These are phyloP conservation scores for Diaporthe citriasiana DNA, from an alignment of 2,329 filamentous ascomycete genomes.

Conservation along the genomic window DNA sequence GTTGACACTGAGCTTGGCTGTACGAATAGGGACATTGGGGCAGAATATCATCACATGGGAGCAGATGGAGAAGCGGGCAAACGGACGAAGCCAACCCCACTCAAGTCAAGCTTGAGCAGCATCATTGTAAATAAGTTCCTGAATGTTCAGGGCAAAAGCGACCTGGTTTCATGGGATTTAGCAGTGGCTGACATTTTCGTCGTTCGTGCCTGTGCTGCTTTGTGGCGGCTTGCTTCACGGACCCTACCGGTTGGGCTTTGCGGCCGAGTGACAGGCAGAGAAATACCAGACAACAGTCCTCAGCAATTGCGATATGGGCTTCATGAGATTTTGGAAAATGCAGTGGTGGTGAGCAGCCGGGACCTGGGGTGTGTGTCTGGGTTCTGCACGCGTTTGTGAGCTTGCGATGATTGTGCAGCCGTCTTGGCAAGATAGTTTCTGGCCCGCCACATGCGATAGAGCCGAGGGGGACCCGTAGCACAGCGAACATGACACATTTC, in stretches of 20 bases:
- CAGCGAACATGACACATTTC: neutral
- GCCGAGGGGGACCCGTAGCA: neutral
- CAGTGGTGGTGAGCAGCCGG: no score
- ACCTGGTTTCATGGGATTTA: neutral
- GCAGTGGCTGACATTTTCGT: neutral
- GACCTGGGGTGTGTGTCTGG: neutral
- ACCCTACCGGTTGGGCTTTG: no score
- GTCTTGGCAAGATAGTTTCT: neutral
- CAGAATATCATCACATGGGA: slow-evolving; percentile 20
- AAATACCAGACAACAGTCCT: neutral
- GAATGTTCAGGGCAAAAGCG: slow-evolving; percentile 22
- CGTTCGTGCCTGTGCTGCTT: neutral
- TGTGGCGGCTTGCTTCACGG: neutral
- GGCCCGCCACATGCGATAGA: no score
- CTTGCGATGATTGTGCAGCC: neutral
- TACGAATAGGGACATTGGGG: slow-evolving; percentile 12
- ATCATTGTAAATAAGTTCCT: slow-evolving; percentile 14
- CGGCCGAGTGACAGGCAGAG: neutral
- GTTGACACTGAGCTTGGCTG: slow-evolving; percentile 24
- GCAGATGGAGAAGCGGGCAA: neutral
- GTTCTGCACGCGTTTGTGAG: neutral
- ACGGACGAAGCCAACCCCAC: neutral
- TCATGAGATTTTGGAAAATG: neutral
- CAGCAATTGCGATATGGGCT: neutral
- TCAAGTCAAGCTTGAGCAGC: slow-evolving; percentile 4